Evolutionary conservation across 805 yeast genomes (phyloP).

Genomic region (Saturnispora kantuleensis): DNA sequence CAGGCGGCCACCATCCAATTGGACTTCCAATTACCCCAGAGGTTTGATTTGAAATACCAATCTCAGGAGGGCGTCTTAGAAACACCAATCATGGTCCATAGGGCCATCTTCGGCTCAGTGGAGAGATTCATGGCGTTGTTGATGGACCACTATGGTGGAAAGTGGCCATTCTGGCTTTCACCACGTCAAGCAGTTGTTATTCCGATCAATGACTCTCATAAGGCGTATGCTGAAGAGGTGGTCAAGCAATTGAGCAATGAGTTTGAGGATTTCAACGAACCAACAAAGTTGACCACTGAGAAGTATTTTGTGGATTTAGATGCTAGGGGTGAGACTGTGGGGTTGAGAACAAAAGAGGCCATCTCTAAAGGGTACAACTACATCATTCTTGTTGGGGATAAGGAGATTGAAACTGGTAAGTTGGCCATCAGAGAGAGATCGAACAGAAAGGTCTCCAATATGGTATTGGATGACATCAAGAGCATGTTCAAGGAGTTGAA

Average conservation of each 20-base stretch:
- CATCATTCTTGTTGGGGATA: slow-evolving; percentile 79
- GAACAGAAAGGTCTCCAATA: slow-evolving; percentile 33
- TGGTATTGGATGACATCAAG: slow-evolving; percentile 43
- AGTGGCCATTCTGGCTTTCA: slow-evolving; percentile 97
- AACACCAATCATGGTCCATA: slow-evolving; percentile 87
- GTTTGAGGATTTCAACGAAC: slow-evolving; percentile 24
- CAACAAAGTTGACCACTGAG: slow-evolving; percentile 48
- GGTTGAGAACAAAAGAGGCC: slow-evolving; percentile 73
- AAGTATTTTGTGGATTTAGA: slow-evolving; percentile 72
- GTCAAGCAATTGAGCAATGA: slow-evolving; percentile 37
- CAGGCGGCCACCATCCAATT: slow-evolving; percentile 94
- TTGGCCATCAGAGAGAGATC: slow-evolving; percentile 56
- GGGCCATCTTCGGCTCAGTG: slow-evolving; percentile 92
- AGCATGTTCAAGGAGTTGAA: slow-evolving; percentile 47
- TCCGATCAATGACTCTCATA: slow-evolving; percentile 63
- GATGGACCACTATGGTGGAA: slow-evolving; percentile 82
- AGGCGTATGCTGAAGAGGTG: slow-evolving; percentile 42
- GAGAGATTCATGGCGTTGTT: slow-evolving; percentile 88
- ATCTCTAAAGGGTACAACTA: slow-evolving; percentile 64
- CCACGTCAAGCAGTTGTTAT: slow-evolving; percentile 84
- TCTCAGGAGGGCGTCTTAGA: slow-evolving; percentile 40
- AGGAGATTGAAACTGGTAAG: slow-evolving; percentile 52
- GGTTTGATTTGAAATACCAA: slow-evolving; percentile 67
- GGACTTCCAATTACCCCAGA: slow-evolving; percentile 86
- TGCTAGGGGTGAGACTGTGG: slow-evolving; percentile 65